A percentile compares a stretch with the other conserved stretches of the same genome.
Evolutionary conservation across 257 asterid genomes (phyloP).

Genomic region (Lavandula angustifolia): DNA sequence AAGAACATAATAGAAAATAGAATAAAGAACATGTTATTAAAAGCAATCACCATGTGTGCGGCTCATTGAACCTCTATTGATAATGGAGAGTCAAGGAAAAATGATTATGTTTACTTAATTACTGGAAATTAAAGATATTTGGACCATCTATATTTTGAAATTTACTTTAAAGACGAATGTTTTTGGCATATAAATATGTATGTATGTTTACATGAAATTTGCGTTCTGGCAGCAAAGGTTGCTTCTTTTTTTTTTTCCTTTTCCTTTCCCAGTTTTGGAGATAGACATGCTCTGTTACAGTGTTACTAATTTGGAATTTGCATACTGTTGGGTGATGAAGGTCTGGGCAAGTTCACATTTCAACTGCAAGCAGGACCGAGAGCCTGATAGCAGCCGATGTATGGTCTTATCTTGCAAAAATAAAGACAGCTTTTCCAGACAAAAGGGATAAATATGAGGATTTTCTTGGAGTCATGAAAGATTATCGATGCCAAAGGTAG

Average conservation of each 20-base stretch:
- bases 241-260: not conserved
- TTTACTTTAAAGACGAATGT: not conserved
- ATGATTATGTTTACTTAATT: not conserved
- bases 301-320: conserved; percentile 29
- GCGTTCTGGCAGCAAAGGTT: not conserved
- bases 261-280: not conserved
- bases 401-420: conserved; percentile 70
- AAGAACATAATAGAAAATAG: not conserved
- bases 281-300: conserved; percentile 24
- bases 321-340: conserved; percentile 47
- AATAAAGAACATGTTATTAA: too few relatives aligned
- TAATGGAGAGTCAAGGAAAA: not conserved
- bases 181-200: conserved; percentile 1
- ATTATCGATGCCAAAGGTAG: conserved; percentile 88
- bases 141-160: conserved; percentile 14
- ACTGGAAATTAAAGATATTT: conserved; percentile 7
- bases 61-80: not conserved
- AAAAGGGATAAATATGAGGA: conserved; percentile 70
- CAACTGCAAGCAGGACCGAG: conserved; percentile 64
- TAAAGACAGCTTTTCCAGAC: conserved; percentile 76
- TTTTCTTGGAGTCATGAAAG: conserved; percentile 96
- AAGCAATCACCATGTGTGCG: too few relatives aligned
- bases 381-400: conserved; percentile 79
- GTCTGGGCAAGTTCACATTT: conserved; percentile 65
- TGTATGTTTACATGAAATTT: conserved; percentile 20